Evolutionary conservation across 2,329 filamentous ascomycete species (phyloP), one percentile per base, ranked within the genome.

Genomic region (Ophiosphaerella herpotricha): DNA sequence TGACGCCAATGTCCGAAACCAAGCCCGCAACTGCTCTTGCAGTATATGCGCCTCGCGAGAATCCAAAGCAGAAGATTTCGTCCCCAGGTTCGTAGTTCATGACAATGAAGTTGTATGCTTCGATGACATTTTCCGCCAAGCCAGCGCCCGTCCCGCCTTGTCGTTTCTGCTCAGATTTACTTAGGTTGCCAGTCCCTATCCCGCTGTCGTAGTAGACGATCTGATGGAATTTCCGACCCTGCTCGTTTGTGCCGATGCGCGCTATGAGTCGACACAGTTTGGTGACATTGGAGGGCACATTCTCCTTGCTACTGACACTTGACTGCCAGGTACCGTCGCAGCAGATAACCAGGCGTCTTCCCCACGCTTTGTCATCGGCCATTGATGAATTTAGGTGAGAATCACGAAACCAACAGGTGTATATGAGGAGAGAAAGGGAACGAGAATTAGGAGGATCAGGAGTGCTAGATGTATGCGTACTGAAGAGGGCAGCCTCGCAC

Each of bases 51-150:
- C 77, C 77, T 16, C 77, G 56, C 0, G 76, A 78, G 56, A 79
- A 80, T 0, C 77, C 77, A 21, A 79, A 69, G 31, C 77, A 68
- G 54, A 77, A 79, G 36, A 80, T 77, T 23, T 76, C 75, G 44
- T 79, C 77, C 35, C 80, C 80, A 0, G 72, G 65, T 18, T 74
- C 61, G 44, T 77, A 82, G 57, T 82, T 83, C 31, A 77, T 71
- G 6, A 76, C 74, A 6, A 82, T 70, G 64, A 81, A 82, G 33
- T 75, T 74, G 54, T 82, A 80, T 1, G 73, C 77, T 60, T 79
- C 75, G 13, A 78, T 74, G 4, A 81, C 76, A 42, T 80, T 78
- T 33, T 79, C 76, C 1, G 69, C 67, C 1, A 81, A 66, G 1
- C 78, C 77, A 38, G 73, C 70, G 7, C 75, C 77, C 8, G 71